Evolutionary conservation across 768 basidiomycete species (phyloP).

Genomic region (Lentinula raphanica): DNA sequence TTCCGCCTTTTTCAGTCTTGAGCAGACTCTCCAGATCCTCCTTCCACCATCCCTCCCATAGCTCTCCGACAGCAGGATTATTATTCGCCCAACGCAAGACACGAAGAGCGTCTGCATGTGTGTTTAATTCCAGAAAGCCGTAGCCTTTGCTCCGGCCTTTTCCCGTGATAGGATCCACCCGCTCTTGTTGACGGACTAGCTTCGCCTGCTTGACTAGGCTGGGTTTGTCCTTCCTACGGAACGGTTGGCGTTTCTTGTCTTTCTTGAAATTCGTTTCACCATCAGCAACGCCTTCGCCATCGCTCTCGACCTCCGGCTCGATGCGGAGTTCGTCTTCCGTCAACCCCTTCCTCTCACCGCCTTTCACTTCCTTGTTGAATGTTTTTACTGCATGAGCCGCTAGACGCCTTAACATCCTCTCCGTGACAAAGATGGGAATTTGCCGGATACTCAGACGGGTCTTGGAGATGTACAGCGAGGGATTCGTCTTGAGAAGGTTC

Average conservation of each 20-base stretch:
- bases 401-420: constrained; percentile 84
- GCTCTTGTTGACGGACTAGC: constrained; percentile 83
- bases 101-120: constrained; percentile 85
- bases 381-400: constrained; percentile 73
- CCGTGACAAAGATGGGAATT: constrained; percentile 84
- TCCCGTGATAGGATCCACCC: constrained; percentile 83
- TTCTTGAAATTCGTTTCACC: constrained; percentile 18
- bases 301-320: constrained; percentile 44
- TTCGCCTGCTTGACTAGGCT: constrained; percentile 80
- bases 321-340: constrained; percentile 60
- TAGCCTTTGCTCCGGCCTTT: constrained; percentile 91
- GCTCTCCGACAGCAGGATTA: constrained; percentile 55
- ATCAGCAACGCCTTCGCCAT: constrained; percentile 33
- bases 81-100: constrained; percentile 95
- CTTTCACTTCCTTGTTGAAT: constrained; percentile 76
- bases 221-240: constrained; percentile 17
- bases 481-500: constrained; percentile 81
- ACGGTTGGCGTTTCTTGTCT: constrained; percentile 22
- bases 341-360: constrained; percentile 53
- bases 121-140: constrained; percentile 88
- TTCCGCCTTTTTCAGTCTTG: constrained; percentile 39
- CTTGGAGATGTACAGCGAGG: constrained; percentile 89
- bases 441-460: constrained; percentile 93
- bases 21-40: constrained; percentile 62
- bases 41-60: constrained; percentile 84